Evolutionary conservation across 169 alveolate species (phyloP).

Genomic region (Plasmodium gallinaceum): DNA sequence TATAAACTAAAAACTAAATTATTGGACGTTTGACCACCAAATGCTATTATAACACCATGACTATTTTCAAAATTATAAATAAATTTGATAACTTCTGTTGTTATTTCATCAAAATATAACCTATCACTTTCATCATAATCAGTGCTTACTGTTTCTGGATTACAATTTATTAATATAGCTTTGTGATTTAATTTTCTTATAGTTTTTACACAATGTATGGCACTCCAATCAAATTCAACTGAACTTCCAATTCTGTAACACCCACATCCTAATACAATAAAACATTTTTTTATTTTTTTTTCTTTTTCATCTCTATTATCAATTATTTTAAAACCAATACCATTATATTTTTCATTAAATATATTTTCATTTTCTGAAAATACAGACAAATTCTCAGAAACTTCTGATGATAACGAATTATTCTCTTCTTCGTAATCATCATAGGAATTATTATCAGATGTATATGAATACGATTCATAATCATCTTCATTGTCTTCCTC

Average conservation of each 20-base stretch:
- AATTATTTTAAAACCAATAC: slow-evolving; percentile 50
- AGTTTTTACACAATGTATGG: slow-evolving; percentile 89
- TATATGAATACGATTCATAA: background rate
- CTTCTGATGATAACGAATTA: slow-evolving; percentile 23
- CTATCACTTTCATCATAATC: slow-evolving; percentile 92
- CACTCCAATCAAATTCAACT: slow-evolving; percentile 93
- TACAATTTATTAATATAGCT: slow-evolving; percentile 89
- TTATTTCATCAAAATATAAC: slow-evolving; percentile 88
- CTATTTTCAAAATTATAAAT: slow-evolving; percentile 86
- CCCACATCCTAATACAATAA: slow-evolving; percentile 91
- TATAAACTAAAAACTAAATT: slow-evolving; percentile 85
- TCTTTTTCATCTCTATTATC: slow-evolving; percentile 67
- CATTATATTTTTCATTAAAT: slow-evolving; percentile 62
- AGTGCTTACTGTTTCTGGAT: slow-evolving; percentile 93
- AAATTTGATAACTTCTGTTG: slow-evolving; percentile 84
- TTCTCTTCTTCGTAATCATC: slow-evolving; percentile 17
- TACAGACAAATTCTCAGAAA: slow-evolving; percentile 17
- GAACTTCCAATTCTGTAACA: slow-evolving; percentile 90
- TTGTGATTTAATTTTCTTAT: slow-evolving; percentile 81
- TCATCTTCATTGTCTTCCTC: slow-evolving; percentile 16
- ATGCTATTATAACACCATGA: slow-evolving; percentile 86
- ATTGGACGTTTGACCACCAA: slow-evolving; percentile 94
- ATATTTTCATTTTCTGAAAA: slow-evolving; percentile 46
- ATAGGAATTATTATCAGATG: background rate
- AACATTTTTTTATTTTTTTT: slow-evolving; percentile 43